Evolutionary conservation across 805 yeast species (phyloP).

Genomic region (Kodamaea jinghongensis): DNA sequence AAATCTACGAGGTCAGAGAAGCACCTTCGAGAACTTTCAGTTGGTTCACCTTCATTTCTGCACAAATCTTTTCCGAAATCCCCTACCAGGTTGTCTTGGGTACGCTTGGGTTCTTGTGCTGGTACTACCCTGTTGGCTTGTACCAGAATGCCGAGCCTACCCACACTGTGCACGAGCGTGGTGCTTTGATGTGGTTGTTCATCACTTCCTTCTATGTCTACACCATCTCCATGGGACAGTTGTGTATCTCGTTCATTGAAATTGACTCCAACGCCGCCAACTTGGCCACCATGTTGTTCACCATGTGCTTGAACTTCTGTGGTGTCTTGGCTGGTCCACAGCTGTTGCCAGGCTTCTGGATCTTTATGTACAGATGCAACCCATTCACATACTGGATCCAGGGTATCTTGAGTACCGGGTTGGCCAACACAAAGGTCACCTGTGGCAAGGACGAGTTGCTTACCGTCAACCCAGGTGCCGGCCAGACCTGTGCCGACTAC

Average conservation of each 20-base stretch:
- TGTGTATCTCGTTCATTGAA: conserved; percentile 58
- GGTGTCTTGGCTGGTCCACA: conserved; percentile 66
- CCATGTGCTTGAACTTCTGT: conserved; percentile 67
- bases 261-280: conserved; percentile 64
- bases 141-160: conserved; percentile 51
- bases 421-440: conserved; percentile 37
- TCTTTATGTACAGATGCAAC: conserved; percentile 72
- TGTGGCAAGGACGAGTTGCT: conserved; percentile 30
- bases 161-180: conserved; percentile 51
- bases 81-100: conserved; percentile 64
- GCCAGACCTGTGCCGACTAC: conserved; percentile 63
- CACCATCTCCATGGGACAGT: conserved; percentile 57
- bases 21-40: conserved; percentile 69
- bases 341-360: conserved; percentile 80
- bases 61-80: conserved; percentile 63
- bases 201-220: conserved; percentile 47
- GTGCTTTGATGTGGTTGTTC: conserved; percentile 53
- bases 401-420: conserved; percentile 51
- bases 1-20: conserved; percentile 69
- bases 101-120: conserved; percentile 60
- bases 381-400: conserved; percentile 72
- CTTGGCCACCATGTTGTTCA: conserved; percentile 53
- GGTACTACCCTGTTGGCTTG: conserved; percentile 27
- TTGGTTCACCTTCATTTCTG: conserved; percentile 60
- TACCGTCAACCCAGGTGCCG: conserved; percentile 42